phyloP scores from a whole-genome alignment of 805 yeast genomes.

The Wickerhamomyces pijperi region DNA sequence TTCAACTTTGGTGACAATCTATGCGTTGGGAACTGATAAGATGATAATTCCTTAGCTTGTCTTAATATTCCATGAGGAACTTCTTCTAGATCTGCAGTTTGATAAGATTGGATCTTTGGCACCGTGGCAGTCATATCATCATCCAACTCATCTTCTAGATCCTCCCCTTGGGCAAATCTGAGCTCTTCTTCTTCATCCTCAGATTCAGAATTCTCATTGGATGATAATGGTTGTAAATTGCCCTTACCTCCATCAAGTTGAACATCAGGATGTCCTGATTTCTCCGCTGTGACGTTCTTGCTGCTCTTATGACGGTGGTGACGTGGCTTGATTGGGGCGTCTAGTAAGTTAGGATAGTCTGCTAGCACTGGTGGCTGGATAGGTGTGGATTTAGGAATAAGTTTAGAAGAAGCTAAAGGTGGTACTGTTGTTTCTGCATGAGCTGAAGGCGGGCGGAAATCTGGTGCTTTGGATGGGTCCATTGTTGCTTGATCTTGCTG shows the following conservation, averaged over 20 bases:
- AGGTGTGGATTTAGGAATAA: constrained; percentile 65
- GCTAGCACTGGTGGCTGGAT: constrained; percentile 73
- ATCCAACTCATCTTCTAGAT: constrained; percentile 7
- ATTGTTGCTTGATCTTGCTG: too few species aligned
- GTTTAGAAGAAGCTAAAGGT: constrained; percentile 51
- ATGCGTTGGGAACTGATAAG: constrained; percentile 81
- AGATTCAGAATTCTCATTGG: constrained; percentile 28
- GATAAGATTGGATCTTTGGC: constrained; percentile 31
- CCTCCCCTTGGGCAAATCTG: too few species aligned
- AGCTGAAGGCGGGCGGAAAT: constrained; percentile 76
- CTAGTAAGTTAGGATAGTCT: constrained; percentile 58
- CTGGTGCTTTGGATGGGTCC: constrained; percentile 93
- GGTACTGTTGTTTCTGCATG: constrained; percentile 41
- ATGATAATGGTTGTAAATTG: constrained; percentile 46
- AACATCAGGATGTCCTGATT: not conserved
- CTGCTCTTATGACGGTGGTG: constrained; percentile 18
- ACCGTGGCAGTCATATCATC: constrained; percentile 11
- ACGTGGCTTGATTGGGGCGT: constrained; percentile 54
- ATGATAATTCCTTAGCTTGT: constrained; percentile 62
- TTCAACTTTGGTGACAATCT: constrained; percentile 58
- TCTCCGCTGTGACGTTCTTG: not conserved
- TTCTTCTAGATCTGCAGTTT: constrained; percentile 90
- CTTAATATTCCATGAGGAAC: constrained; percentile 91
- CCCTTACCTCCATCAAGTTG: constrained; percentile 46
- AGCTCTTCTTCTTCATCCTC: constrained; percentile 18